Conservation (phyloP, 2,329 filamentous ascomycete species). For the Botrytis cinerea region DNA sequence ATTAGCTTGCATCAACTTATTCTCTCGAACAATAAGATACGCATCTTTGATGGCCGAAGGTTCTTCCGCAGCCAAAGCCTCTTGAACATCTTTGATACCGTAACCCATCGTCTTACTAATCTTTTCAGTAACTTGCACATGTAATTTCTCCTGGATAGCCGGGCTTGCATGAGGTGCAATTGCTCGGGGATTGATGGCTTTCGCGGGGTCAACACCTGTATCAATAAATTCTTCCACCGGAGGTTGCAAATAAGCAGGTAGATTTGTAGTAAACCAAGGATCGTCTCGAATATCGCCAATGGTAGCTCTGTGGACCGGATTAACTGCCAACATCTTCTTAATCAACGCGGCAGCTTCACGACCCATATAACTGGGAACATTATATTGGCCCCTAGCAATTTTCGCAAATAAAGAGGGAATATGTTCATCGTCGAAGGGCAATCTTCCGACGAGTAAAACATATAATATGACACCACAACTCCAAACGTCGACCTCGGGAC, state of each 20-base stretch:
- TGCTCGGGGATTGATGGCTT: conserved; percentile 80
- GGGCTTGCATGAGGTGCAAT: conserved; percentile 77
- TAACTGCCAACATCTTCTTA: conserved; percentile 91
- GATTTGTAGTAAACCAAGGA: conserved; percentile 87
- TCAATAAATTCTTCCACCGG: conserved; percentile 91
- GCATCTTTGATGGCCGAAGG: conserved; percentile 98
- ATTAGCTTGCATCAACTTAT: conserved; percentile 94
- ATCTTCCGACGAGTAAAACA: conserved; percentile 74
- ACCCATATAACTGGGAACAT: conserved; percentile 88
- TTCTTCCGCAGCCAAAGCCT: conserved; percentile 86
- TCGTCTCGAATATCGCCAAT: conserved; percentile 92
- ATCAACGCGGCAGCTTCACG: conserved; percentile 80
- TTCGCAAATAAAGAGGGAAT: conserved; percentile 98
- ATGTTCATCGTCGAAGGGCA: conserved; percentile 98
- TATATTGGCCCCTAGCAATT: conserved; percentile 92
- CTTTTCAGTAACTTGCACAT: conserved; percentile 90
- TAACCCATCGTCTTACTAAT: conserved; percentile 99
- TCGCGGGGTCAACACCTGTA: conserved; percentile 90
- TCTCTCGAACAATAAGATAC: conserved; percentile 96
- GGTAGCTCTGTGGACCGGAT: conserved; percentile 90
- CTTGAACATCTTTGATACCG: conserved; percentile 89
- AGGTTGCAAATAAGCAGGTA: conserved; percentile 83
- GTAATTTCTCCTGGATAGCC: conserved; percentile 83
- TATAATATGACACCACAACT: conserved; percentile 92
- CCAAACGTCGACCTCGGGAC: conserved; percentile 98